Evolutionary conservation across 352 stramenopile species (phyloP).

Genomic region (Lagenidium giganteum): DNA sequence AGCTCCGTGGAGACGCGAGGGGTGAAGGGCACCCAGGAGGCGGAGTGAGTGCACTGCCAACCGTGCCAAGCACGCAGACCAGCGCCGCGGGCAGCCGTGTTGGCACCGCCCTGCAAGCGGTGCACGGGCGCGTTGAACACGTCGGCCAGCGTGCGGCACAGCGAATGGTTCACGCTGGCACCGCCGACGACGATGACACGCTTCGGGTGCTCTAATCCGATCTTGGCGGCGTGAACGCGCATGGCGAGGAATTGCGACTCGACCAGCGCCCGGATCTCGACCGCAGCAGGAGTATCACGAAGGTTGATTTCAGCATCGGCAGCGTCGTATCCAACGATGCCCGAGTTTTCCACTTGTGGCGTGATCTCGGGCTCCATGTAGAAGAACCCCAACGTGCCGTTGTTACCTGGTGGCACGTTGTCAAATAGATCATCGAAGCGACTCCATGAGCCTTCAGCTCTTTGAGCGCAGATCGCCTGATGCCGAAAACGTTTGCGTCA

Average conservation of each 20-base stretch:
- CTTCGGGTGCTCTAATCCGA: too few relatives aligned
- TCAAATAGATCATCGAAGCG: constrained; percentile 44
- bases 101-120: constrained; percentile 27
- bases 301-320: constrained; percentile 13
- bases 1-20: constrained; percentile 26
- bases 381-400: constrained; percentile 49
- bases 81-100: constrained; percentile 46
- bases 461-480: constrained; percentile 40
- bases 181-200: too few relatives aligned
- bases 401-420: constrained; percentile 33
- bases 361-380: constrained; percentile 67
- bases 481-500: background rate
- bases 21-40: constrained; percentile 28
- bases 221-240: too few relatives aligned
- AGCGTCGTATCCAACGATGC: constrained; percentile 37
- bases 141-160: too few relatives aligned
- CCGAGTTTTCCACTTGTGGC: constrained; percentile 32
- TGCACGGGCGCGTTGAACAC: constrained; percentile 55
- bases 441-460: constrained; percentile 34
- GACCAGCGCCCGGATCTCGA: too few relatives aligned
- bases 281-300: too few relatives aligned
- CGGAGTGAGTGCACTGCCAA: constrained; percentile 13
- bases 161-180: too few relatives aligned
- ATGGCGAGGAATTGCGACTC: too few relatives aligned
- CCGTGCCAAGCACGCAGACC: constrained; percentile 51